phyloP scores from a whole-genome alignment of 345 rosid genomes.

The Conringia planisiliqua region DNA sequence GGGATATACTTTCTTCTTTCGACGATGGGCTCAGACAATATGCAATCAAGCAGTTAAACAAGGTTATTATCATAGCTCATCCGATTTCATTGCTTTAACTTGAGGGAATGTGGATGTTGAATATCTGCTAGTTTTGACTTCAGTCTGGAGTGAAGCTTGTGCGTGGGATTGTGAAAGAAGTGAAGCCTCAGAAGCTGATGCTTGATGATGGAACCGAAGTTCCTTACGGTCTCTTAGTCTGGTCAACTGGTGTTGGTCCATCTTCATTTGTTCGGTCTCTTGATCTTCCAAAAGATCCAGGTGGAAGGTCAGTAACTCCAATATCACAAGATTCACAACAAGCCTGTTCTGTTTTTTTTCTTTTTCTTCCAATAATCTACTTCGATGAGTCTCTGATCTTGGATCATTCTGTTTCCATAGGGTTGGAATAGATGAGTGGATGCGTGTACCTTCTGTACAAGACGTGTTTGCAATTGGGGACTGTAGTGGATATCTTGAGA shows the following conservation, averaged over 20 bases:
- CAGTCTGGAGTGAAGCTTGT: constrained; percentile 98
- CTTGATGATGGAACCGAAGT: constrained; percentile 80
- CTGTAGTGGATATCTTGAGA: constrained; percentile 91
- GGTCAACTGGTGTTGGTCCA: constrained; percentile 99
- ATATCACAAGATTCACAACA: not conserved
- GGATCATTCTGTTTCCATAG: constrained; percentile 35
- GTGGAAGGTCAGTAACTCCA: constrained; percentile 65
- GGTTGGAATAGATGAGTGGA: constrained; percentile 91
- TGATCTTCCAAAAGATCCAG: constrained; percentile 83
- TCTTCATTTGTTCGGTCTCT: constrained; percentile 69
- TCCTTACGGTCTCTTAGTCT: constrained; percentile 82
- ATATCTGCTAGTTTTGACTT: constrained; percentile 8
- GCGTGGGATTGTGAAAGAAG: constrained; percentile 92
- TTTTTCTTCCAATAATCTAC: not conserved
- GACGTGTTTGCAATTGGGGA: constrained; percentile 94
- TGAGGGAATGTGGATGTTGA: not conserved
- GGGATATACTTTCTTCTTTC: constrained; percentile 90
- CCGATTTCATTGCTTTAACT: not conserved
- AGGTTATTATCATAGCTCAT: constrained; percentile 42
- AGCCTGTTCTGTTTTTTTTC: not conserved
- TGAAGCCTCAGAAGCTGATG: constrained; percentile 64
- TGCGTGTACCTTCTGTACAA: constrained; percentile 71
- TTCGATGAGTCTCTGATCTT: not conserved
- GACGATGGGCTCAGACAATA: constrained; percentile 91
- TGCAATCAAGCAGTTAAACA: constrained; percentile 83